Conservation (phyloP, 768 basidiomycete species). For the Lactarius hatsudake region DNA sequence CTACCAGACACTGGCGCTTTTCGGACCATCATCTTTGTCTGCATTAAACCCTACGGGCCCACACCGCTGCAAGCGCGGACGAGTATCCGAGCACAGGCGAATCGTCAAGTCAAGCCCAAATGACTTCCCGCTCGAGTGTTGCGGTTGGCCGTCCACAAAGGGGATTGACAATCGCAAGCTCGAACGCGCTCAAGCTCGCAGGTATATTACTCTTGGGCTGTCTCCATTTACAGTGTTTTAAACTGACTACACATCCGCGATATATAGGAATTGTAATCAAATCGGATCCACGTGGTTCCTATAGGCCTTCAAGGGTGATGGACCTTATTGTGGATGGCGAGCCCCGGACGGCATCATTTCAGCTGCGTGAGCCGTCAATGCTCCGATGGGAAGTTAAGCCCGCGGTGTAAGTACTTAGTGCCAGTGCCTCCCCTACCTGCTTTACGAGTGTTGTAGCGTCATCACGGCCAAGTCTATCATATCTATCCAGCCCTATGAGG, state of each 20-base stretch:
- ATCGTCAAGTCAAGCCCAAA: not conserved
- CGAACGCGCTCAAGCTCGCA: not conserved
- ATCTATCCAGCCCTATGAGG: slow-evolving; percentile 14
- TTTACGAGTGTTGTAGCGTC: not conserved
- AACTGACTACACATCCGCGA: not conserved
- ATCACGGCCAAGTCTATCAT: slow-evolving; percentile 15
- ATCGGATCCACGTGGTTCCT: slow-evolving; percentile 9
- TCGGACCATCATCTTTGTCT: not conserved
- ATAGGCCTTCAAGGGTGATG: slow-evolving; percentile 6
- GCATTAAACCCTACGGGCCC: not conserved
- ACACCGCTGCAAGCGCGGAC: not conserved
- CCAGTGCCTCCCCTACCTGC: not conserved
- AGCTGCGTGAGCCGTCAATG: slow-evolving; percentile 4
- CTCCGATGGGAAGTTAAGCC: slow-evolving; percentile 18
- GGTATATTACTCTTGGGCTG: not conserved
- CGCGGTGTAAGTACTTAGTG: not conserved
- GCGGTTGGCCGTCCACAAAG: not conserved
- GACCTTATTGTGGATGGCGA: slow-evolving; percentile 16
- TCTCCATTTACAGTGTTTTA: not conserved
- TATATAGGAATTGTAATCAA: slow-evolving; percentile 11
- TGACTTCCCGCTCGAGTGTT: not conserved
- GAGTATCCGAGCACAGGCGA: not conserved
- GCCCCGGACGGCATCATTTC: not conserved
- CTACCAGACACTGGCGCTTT: not conserved
- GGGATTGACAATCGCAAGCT: not conserved